A percentile compares a stretch with the other conserved stretches of the same genome.
Evolutionary conservation across 257 asterid genomes (phyloP).

Genomic region (Euphrasia confusa): DNA sequence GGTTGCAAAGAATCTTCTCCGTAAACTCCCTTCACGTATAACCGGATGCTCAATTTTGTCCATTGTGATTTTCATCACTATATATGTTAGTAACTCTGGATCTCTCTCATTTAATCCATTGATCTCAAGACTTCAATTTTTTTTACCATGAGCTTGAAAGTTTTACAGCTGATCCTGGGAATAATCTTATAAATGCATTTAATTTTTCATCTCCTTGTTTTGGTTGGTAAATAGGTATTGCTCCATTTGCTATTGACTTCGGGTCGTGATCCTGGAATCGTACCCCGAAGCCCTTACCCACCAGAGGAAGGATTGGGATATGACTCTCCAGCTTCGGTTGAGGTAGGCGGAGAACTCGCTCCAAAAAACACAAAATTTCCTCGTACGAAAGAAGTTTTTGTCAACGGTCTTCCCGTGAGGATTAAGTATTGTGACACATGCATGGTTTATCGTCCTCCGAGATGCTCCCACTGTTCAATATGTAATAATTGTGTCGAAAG

Average conservation of each 20-base stretch:
- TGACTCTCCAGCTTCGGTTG: slow-evolving; percentile 12
- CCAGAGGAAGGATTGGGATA: slow-evolving; percentile 7
- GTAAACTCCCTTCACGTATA: background rate
- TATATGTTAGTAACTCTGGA: slow-evolving; percentile 1
- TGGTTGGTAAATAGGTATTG: background rate
- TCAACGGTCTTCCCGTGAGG: slow-evolving; percentile 58
- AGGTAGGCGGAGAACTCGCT: background rate
- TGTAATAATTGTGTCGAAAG: slow-evolving; percentile 78
- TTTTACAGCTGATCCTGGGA: background rate
- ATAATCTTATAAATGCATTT: background rate
- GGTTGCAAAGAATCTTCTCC: slow-evolving; percentile 13
- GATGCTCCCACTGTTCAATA: slow-evolving; percentile 80
- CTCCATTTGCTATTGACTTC: slow-evolving; percentile 11
- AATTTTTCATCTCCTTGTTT: background rate
- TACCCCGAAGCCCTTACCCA: slow-evolving; percentile 3
- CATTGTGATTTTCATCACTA: slow-evolving; percentile 3
- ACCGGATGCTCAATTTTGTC: slow-evolving; percentile 8
- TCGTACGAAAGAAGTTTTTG: slow-evolving; percentile 54
- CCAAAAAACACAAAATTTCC: slow-evolving; percentile 24
- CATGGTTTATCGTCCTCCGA: slow-evolving; percentile 74
- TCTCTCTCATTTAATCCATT: background rate
- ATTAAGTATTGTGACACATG: slow-evolving; percentile 79
- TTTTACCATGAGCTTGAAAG: background rate
- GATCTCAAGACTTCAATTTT: background rate
- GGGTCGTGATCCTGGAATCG: slow-evolving; percentile 15